A percentile compares a stretch with the other conserved stretches of the same genome.
Evolutionary conservation across 139 green algal genomes (phyloP).

Genomic region (Chlorella sp.): DNA sequence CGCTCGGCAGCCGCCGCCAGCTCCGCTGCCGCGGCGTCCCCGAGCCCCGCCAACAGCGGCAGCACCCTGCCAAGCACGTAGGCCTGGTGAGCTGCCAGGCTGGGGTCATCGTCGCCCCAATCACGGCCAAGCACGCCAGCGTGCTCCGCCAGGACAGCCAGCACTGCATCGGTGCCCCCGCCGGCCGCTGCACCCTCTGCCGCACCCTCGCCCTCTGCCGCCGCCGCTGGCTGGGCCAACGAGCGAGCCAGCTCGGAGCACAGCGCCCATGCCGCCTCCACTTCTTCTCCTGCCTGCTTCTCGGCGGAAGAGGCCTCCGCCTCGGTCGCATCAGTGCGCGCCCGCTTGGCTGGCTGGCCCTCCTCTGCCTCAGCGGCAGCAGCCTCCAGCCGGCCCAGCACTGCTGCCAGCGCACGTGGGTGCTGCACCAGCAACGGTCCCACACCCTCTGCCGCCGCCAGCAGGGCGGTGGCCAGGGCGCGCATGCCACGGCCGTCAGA

Average conservation of each 20-base stretch:
- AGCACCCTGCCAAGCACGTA: conserved; percentile 3
- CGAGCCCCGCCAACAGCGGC: background rate
- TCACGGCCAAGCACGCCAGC: background rate
- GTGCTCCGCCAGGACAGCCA: background rate
- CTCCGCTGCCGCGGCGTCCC: background rate
- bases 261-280: conserved; percentile 18
- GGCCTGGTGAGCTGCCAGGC: conserved; percentile 1
- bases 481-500: background rate
- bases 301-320: background rate
- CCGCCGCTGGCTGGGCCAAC: background rate
- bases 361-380: background rate
- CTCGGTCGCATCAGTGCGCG: background rate
- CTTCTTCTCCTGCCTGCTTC: background rate
- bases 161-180: background rate
- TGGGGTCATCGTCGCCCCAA: background rate
- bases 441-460: background rate
- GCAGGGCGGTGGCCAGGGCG: background rate
- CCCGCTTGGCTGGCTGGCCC: background rate
- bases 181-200: background rate
- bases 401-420: background rate
- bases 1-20: background rate
- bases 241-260: background rate
- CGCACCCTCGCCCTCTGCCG: background rate
- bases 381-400: background rate
- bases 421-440: background rate